Evolutionary conservation across 441 rosid species (phyloP).

Genomic region (Pelargonium myrrhifolium): DNA sequence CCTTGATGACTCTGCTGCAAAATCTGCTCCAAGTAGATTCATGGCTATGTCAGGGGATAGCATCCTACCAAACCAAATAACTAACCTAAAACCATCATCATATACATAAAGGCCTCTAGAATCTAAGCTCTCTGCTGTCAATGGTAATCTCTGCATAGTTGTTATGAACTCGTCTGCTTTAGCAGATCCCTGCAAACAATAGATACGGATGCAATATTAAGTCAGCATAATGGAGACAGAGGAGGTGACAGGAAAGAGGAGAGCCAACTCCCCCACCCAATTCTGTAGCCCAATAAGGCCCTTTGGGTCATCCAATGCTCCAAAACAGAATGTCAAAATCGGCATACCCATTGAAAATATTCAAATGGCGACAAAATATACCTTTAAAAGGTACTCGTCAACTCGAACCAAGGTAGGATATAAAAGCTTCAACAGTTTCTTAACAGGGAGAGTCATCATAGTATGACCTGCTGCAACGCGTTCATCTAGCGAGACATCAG

Average conservation of each 20-base stretch:
- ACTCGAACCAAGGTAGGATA: slow-evolving; percentile 79
- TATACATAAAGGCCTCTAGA: slow-evolving; percentile 83
- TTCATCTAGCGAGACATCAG: slow-evolving; percentile 82
- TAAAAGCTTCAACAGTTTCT: slow-evolving; percentile 71
- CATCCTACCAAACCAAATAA: slow-evolving; percentile 92
- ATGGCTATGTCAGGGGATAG: slow-evolving; percentile 75
- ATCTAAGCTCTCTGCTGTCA: slow-evolving; percentile 79
- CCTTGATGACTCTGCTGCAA: slow-evolving; percentile 84
- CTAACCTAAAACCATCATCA: slow-evolving; percentile 80
- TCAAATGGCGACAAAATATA: slow-evolving; percentile 19
- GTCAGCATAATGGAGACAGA: neutral
- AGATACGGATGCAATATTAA: slow-evolving; percentile 18
- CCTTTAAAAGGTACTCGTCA: slow-evolving; percentile 80
- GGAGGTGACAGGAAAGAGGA: neutral
- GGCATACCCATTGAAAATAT: neutral
- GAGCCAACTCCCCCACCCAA: neutral
- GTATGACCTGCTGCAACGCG: slow-evolving; percentile 89
- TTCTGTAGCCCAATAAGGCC: neutral
- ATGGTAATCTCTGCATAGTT: slow-evolving; percentile 45
- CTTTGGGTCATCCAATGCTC: neutral
- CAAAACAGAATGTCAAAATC: neutral
- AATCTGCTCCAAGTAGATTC: slow-evolving; percentile 78
- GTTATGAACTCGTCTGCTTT: slow-evolving; percentile 37
- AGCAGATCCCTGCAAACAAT: slow-evolving; percentile 46
- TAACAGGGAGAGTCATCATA: slow-evolving; percentile 86